Conservation (phyloP, 1,284 basidiomycete genomes). For the Kwoniella shivajii region DNA sequence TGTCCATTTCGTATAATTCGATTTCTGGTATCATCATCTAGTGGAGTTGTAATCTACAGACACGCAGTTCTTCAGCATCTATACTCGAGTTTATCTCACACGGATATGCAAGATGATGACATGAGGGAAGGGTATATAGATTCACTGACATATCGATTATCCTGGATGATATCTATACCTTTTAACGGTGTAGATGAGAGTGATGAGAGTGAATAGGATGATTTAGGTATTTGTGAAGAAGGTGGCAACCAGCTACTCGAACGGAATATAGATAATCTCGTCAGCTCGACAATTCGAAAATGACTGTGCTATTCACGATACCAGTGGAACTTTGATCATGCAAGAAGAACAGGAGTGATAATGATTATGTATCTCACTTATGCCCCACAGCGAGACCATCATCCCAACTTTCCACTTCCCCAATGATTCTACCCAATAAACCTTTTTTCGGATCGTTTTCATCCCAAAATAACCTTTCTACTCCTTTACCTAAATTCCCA, state of each 20-base stretch:
- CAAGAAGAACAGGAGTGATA: not conserved
- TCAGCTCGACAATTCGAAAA: not conserved
- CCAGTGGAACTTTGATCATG: not conserved
- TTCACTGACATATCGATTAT: slow-evolving; percentile 25
- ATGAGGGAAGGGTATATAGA: not conserved
- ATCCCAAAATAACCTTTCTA: slow-evolving; percentile 22
- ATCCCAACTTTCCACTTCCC: slow-evolving; percentile 31
- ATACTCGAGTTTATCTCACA: no score
- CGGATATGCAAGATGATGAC: no score
- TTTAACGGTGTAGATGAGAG: slow-evolving; percentile 21
- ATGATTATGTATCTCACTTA: no score
- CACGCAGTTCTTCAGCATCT: not conserved
- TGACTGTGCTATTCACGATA: not conserved
- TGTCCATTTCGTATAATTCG: slow-evolving; percentile 9
- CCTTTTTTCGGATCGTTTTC: slow-evolving; percentile 13
- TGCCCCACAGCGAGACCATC: slow-evolving; percentile 24
- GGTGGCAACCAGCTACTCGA: slow-evolving; percentile 31
- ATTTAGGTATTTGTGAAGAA: slow-evolving; percentile 18
- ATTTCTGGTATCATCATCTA: slow-evolving; percentile 20
- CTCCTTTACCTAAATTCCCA: slow-evolving; percentile 13
- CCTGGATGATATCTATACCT: slow-evolving; percentile 21
- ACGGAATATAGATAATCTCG: not conserved
- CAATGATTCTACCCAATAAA: slow-evolving; percentile 14
- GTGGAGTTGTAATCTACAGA: slow-evolving; percentile 20
- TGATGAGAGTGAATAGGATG: slow-evolving; percentile 26